phyloP scores from a whole-genome alignment of 1,284 basidiomycete species.

The Mrakiaceae sp. region DNA sequence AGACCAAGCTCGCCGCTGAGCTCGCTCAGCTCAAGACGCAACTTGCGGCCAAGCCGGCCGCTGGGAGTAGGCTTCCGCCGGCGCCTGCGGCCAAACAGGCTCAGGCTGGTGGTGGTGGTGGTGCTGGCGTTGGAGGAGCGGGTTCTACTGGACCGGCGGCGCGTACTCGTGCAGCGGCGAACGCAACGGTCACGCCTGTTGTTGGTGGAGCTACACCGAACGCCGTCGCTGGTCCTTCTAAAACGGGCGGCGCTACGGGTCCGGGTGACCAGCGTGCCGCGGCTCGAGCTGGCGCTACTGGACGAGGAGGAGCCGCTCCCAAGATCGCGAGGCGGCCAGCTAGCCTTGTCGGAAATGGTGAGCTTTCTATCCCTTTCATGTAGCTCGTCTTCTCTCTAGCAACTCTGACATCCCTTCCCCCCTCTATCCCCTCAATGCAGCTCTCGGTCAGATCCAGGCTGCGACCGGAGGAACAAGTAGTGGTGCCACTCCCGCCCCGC shows the following conservation, averaged over 20 bases:
- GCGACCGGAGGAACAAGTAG: too few relatives aligned
- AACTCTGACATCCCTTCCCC: not conserved
- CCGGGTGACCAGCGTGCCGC: slow-evolving; percentile 10
- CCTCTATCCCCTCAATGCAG: not conserved
- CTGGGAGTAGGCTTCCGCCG: not conserved
- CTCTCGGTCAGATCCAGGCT: too few relatives aligned
- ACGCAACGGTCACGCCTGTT: not conserved
- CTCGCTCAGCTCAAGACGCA: not conserved
- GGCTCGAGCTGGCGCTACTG: slow-evolving; percentile 2
- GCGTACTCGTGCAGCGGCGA: not conserved
- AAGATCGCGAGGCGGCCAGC: slow-evolving; percentile 1
- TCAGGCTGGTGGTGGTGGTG: slow-evolving; percentile 1
- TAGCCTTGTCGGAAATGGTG: too few relatives aligned
- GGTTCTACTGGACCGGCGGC: not conserved
- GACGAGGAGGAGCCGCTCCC: slow-evolving; percentile 1
- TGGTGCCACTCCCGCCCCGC: too few relatives aligned
- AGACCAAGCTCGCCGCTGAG: not conserved
- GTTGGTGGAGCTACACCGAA: not conserved
- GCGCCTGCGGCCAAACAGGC: not conserved
- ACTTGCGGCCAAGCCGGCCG: not conserved
- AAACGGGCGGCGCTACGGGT: slow-evolving; percentile 3
- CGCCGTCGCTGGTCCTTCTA: slow-evolving; percentile 1
- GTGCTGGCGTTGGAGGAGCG: slow-evolving; percentile 1
- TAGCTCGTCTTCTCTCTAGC: too few relatives aligned
- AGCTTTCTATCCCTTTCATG: too few relatives aligned